A percentile compares a stretch with the other conserved stretches of the same genome.
Evolutionary conservation across 2,329 filamentous ascomycete genomes (phyloP).

Genomic region (Tolypocladium ophioglossoides): DNA sequence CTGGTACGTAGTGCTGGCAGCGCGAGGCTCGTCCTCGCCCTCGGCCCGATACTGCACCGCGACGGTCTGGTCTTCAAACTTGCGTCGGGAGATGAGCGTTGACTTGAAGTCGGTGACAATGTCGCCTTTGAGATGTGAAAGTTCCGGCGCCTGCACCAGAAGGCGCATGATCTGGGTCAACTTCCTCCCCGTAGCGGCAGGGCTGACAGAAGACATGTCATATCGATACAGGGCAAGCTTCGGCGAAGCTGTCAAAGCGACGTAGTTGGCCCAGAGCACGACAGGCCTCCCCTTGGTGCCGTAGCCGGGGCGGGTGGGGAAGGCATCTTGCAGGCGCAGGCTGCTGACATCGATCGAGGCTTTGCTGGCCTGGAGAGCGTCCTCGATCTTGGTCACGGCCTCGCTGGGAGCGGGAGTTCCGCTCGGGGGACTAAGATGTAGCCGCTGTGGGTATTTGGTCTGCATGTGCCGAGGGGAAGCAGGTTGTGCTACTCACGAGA

Average conservation of each 20-base stretch:
- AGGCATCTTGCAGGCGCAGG: conserved; percentile 2
- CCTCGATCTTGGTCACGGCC: conserved; percentile 4
- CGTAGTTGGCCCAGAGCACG: conserved; percentile 8
- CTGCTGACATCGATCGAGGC: neutral
- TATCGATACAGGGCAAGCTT: conserved; percentile 7
- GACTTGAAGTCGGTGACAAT: conserved; percentile 23
- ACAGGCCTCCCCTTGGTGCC: conserved; percentile 5
- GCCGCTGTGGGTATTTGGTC: neutral
- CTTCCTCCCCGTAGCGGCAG: conserved; percentile 3
- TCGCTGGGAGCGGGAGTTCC: conserved; percentile 1
- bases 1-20: conserved; percentile 8
- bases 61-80: conserved; percentile 8
- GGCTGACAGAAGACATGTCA: conserved; percentile 1
- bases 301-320: conserved; percentile 6
- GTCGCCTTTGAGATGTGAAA: conserved; percentile 6
- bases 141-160: conserved; percentile 11
- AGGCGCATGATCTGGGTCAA: conserved; percentile 7
- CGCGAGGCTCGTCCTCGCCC: conserved; percentile 15
- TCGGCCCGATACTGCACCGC: conserved; percentile 16
- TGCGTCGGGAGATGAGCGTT: conserved; percentile 16
- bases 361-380: conserved; percentile 1
- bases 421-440: neutral
- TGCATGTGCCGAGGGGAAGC: neutral
- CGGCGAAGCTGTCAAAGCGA: conserved; percentile 2
- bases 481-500: conserved; percentile 1